Base-by-base conservation (phyloP, 441 rosid species). In the Brassica balearica region DNA sequence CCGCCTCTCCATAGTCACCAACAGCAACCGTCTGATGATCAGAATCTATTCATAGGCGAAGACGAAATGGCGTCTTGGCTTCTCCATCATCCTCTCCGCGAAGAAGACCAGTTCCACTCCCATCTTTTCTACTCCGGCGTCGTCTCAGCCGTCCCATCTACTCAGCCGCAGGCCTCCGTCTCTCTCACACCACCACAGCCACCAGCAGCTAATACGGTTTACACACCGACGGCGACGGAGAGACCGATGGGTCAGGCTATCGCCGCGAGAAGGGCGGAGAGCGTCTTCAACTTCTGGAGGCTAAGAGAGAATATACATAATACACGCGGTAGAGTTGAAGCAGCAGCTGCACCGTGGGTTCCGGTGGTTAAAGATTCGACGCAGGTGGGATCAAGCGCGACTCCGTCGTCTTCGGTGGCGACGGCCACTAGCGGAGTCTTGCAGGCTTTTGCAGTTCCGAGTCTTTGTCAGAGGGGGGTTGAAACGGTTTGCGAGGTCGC, bases 21-120 rank as follows among this genome's bases (percentile, higher is more conserved):
- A 71, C 93, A 93, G 55, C 83, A 78, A 14, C 66, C 27, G 22
- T 59, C 27, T 61, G 53, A 79, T 34, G 76, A 87, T 11, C 3
- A 43, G 11, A 82, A 81, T 68, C 84, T 90, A 17, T 90, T 94
- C 63, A 87, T 90, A 80, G 91, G 87, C 20, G 95, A 92, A 77
- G 95, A 90, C 66, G 98, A 94, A 82, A 91, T 92, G 97, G 83
- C 88, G 41, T 84, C 90, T 38, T 91, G 96, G 96, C 95, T 90
- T 77, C 87, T 84, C 66, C 83, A 83, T 71, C 83, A 83, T 73
- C 92, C 94, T 58, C 84, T 83, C 72, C 5, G 2, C 11, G 41
- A 7, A 8, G 56, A 4, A n/a, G 58, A 2, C 0, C 0, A n/a
- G 0, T 51, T 48, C 17, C 17, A 5, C 56, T 48, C 56, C 6